These are phyloP conservation scores for Trichoderma koningii DNA, from an alignment of 2,329 filamentous ascomycete species.

Conservation along the genomic window DNA sequence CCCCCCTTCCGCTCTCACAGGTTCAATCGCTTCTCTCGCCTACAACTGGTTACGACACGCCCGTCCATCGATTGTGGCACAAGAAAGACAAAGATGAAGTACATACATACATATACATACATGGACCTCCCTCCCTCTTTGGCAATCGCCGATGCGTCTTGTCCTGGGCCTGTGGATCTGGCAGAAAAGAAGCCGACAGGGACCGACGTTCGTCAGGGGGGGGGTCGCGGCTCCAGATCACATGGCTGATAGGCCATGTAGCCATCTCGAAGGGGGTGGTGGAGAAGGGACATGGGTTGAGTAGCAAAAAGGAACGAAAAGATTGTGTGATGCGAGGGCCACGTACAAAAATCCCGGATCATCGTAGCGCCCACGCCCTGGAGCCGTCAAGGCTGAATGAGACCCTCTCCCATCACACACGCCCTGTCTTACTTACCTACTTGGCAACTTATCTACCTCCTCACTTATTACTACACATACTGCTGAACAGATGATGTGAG, in stretches of 20 bases:
- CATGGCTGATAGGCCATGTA: constrained; percentile 24
- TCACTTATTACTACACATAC: too few species aligned
- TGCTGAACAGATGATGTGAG: too few species aligned
- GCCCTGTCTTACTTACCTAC: background rate
- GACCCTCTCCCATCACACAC: background rate
- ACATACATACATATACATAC: background rate
- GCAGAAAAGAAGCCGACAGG: background rate
- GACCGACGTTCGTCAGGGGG: background rate
- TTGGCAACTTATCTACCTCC: background rate
- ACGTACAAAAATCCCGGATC: background rate
- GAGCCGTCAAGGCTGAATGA: background rate
- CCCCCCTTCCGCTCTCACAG: background rate
- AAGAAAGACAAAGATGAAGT: background rate
- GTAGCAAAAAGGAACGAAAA: background rate
- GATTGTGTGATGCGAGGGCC: constrained; percentile 9
- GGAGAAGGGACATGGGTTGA: constrained; percentile 3
- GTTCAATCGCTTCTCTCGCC: background rate
- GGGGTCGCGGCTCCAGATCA: constrained; percentile 22
- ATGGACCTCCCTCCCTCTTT: background rate
- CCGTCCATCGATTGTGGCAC: constrained; percentile 17
- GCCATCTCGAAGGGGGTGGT: constrained; percentile 14
- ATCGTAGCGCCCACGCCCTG: constrained; percentile 10
- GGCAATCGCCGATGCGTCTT: background rate
- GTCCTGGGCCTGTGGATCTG: background rate
- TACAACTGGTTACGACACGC: background rate